Base-by-base conservation (phyloP, 2,329 filamentous ascomycete species). In the Sclerotinia glacialis region DNA sequence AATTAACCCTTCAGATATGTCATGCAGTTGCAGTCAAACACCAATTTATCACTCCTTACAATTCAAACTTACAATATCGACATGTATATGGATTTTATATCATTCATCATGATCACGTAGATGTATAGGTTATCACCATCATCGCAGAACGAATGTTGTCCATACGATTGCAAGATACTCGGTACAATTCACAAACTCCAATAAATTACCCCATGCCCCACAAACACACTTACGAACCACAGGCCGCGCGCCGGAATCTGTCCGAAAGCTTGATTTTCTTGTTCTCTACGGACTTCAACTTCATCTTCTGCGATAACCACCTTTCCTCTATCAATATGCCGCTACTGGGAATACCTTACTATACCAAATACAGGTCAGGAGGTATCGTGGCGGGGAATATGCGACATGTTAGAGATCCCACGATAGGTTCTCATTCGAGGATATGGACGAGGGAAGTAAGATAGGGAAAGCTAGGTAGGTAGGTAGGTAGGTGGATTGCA, bases 121-220 rank as follows among this genome's bases (percentile, higher is more conserved):
- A n/a, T n/a, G n/a, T n/a, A n/a, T n/a, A n/a, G n/a, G n/a, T n/a
- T 60, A 28, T 40, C 37, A 4, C 12, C 31, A 7, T 44, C 49
- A 55, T 56, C 9, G 14, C 21, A 26, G 21, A 56, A 46, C 18
- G 11, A 42, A 53, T 26, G 28, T 37, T 34, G 28, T 34, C 23
- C 40, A 5, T 37, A 34, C 26, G n/a, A n/a, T n/a, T n/a, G n/a
- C n/a, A n/a, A n/a, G n/a, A n/a, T n/a, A n/a, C n/a, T n/a, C n/a
- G n/a, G n/a, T 61, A 50, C 44, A 49, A 40, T 50, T 61, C 44
- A 40, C 47, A 34, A 64, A 23, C 37, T 56, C 50, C 26, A 46
- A 53, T 42, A 18, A 31, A 8, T 56, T 21, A 40, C 37, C 37
- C 37, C 37, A 40, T 16, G 28, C 52, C 50, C 40, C 52, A 58